A percentile compares a stretch with the other conserved stretches of the same genome.
These are phyloP conservation scores for Pulveroboletus sp. DNA, from an alignment of 768 basidiomycete genomes.

Conservation along the genomic window DNA sequence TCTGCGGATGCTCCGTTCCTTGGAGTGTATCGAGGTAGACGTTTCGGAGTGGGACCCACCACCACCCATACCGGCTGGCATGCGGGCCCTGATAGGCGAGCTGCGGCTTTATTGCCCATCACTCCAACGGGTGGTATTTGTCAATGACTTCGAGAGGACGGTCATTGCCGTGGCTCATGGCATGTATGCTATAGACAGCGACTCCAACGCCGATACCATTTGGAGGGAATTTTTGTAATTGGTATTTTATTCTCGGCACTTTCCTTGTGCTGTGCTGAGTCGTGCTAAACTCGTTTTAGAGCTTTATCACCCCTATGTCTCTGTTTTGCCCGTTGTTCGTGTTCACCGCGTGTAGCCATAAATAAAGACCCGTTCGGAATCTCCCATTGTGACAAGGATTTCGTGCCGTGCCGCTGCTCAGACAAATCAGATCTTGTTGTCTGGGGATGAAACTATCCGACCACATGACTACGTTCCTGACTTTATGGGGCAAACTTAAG, in stretches of 20 bases:
- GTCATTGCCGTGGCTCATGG: constrained; percentile 39
- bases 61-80: constrained; percentile 48
- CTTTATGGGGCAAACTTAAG: constrained; percentile 21
- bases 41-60: constrained; percentile 64
- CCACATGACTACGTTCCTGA: constrained; percentile 5
- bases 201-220: constrained; percentile 18
- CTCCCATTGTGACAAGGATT: constrained; percentile 5
- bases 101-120: constrained; percentile 58
- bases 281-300: constrained; percentile 2
- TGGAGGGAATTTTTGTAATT: constrained; percentile 35
- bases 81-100: constrained; percentile 59
- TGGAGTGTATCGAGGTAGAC: constrained; percentile 61
- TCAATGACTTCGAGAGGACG: constrained; percentile 59
- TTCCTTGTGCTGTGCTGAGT: neutral
- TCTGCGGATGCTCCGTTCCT: constrained; percentile 48
- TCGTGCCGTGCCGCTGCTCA: neutral
- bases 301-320: constrained; percentile 2
- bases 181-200: constrained; percentile 26
- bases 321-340: constrained; percentile 11
- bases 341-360: constrained; percentile 17
- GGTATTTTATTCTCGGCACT: constrained; percentile 11
- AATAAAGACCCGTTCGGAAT: constrained; percentile 6
- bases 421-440: neutral
- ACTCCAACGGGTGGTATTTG: constrained; percentile 54
- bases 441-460: neutral